Conservation (phyloP, 1,284 basidiomycete genomes). For the Wallemia hederae region DNA sequence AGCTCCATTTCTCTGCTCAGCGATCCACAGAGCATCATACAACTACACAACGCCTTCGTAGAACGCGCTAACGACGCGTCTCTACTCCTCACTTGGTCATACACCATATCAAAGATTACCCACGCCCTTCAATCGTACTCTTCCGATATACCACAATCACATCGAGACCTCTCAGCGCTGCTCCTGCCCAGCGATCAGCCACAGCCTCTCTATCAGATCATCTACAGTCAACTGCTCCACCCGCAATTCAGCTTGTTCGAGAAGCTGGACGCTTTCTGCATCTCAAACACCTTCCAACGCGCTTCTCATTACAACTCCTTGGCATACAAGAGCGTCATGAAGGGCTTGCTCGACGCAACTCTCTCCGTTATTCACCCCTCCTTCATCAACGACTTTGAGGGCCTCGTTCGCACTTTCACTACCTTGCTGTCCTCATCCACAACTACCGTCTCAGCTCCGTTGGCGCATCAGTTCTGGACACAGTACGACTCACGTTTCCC, state of each 20-base stretch:
- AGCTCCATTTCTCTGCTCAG: not conserved
- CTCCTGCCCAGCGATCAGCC: not conserved
- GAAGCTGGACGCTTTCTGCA: not conserved
- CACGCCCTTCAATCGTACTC: not conserved
- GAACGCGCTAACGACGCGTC: not conserved
- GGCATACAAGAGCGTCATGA: not conserved
- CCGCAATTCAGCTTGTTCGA: not conserved
- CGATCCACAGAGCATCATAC: not conserved
- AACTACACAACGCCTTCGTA: not conserved
- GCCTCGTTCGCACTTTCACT: not conserved
- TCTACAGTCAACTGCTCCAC: not conserved
- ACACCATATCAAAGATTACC: not conserved
- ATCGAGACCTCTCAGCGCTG: not conserved
- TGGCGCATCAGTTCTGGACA: not conserved
- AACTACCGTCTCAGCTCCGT: not conserved
- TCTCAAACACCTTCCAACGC: not conserved
- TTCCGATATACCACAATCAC: not conserved
- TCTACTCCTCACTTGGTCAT: not conserved
- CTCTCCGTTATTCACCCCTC: not conserved
- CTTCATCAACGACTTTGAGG: not conserved
- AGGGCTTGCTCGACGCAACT: not conserved
- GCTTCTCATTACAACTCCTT: not conserved
- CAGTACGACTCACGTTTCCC: not conserved
- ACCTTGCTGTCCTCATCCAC: not conserved
- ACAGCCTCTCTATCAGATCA: not conserved